Percentiles rank a stretch among this genome's conserved stretches.
phyloP scores from a whole-genome alignment of 495 filamentous ascomycete genomes.

The Aspergillus funiculosus region DNA sequence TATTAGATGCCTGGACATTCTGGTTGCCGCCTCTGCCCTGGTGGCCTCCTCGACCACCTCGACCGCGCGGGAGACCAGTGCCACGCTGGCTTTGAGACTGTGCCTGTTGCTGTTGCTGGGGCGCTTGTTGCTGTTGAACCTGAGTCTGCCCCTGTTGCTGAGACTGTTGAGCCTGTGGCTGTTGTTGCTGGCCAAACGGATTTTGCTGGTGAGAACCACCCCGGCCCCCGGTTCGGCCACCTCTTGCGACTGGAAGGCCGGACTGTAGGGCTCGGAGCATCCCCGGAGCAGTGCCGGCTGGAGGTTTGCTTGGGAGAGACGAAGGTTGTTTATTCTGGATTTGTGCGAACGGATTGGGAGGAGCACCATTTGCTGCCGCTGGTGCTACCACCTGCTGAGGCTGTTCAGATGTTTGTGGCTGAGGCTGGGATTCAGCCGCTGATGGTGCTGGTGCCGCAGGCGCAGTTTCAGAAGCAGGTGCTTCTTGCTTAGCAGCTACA shows the following conservation, averaged over 20 bases:
- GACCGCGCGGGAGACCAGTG: constrained; percentile 41
- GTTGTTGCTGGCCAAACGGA: constrained; percentile 24
- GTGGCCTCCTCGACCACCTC: constrained; percentile 37
- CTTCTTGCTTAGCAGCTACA: constrained; percentile 13
- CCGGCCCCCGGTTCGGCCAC: constrained; percentile 27
- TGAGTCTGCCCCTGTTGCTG: constrained; percentile 8
- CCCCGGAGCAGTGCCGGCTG: constrained; percentile 32
- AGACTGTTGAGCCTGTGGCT: background rate
- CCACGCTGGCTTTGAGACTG: constrained; percentile 33
- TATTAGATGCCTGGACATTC: constrained; percentile 9
- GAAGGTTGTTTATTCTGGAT: constrained; percentile 29
- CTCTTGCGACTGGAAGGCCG: constrained; percentile 45
- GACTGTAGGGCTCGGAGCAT: constrained; percentile 42
- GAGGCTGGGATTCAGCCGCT: constrained; percentile 5
- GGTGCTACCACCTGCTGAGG: constrained; percentile 10
- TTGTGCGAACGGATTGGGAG: constrained; percentile 31
- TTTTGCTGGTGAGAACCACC: constrained; percentile 31
- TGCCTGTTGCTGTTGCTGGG: constrained; percentile 18
- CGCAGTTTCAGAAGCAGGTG: constrained; percentile 12
- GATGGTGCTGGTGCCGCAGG: constrained; percentile 16
- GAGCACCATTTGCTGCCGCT: constrained; percentile 7
- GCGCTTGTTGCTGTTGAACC: constrained; percentile 20
- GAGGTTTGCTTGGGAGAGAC: constrained; percentile 33
- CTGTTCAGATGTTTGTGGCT: constrained; percentile 11
- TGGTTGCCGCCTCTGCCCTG: constrained; percentile 44